phyloP scores from a whole-genome alignment of 2,329 filamentous ascomycete genomes.

The Beauveria rudraprayagi region DNA sequence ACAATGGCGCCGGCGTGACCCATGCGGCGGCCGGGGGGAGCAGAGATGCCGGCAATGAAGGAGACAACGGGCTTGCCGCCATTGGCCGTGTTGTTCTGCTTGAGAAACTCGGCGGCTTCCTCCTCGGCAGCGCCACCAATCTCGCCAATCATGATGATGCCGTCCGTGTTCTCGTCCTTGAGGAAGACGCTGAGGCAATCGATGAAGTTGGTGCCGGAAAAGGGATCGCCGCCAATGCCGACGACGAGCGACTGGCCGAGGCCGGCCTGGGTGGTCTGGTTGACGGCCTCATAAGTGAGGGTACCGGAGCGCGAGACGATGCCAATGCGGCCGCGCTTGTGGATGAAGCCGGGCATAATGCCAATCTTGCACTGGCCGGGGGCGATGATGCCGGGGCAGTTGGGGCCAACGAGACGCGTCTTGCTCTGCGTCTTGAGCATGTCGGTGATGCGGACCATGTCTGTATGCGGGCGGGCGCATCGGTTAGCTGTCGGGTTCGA shows the following conservation, averaged over 20 bases:
- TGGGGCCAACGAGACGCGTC: conserved; percentile 92
- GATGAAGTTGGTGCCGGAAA: conserved; percentile 99
- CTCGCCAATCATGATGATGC: conserved; percentile 99
- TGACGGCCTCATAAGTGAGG: conserved; percentile 98
- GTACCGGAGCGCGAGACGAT: conserved; percentile 98
- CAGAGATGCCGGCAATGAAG: conserved; percentile 98
- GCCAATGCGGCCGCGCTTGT: conserved; percentile 97
- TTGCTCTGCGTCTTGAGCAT: conserved; percentile 97
- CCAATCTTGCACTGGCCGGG: conserved; percentile 98
- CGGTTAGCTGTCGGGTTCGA: not conserved
- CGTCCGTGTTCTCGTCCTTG: conserved; percentile 90
- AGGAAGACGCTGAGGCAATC: conserved; percentile 98
- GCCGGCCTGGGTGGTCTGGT: conserved; percentile 95
- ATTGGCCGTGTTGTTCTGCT: conserved; percentile 80
- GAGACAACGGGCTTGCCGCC: conserved; percentile 86
- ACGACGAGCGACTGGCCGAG: conserved; percentile 97
- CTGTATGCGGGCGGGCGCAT: conserved; percentile 33
- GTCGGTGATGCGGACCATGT: conserved; percentile 98
- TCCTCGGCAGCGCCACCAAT: conserved; percentile 97
- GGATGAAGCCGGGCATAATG: conserved; percentile 99
- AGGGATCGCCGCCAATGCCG: conserved; percentile 96
- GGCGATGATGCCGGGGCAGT: conserved; percentile 96
- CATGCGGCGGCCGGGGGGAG: conserved; percentile 93
- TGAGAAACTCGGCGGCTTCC: conserved; percentile 94
- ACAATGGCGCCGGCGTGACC: conserved; percentile 98